Evolutionary conservation across 495 filamentous ascomycete species (phyloP).

Genomic region (Aspergillus homomorphus): DNA sequence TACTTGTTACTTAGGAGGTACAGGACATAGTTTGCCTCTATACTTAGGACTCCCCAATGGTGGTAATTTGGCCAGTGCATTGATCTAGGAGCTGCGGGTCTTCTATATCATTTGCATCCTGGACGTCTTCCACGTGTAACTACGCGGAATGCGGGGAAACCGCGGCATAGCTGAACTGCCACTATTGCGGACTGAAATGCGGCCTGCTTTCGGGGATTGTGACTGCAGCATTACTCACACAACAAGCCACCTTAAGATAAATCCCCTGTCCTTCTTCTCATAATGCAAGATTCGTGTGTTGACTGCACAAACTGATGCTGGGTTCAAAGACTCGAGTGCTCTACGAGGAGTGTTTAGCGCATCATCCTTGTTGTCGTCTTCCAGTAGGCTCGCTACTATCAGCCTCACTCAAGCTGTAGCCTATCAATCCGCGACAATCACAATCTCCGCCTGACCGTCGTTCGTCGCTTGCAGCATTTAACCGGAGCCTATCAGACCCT

Average conservation of each 20-base stretch:
- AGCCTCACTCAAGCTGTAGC: not conserved
- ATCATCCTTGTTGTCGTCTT: not conserved
- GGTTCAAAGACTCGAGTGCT: not conserved
- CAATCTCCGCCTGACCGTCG: not conserved
- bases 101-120: not conserved
- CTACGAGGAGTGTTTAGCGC: not conserved
- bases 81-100: not conserved
- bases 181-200: too few relatives aligned
- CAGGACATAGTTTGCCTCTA: too few relatives aligned
- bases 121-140: not conserved
- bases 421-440: not conserved
- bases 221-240: not conserved
- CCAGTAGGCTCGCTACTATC: not conserved
- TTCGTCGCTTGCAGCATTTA: not conserved
- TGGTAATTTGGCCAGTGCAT: too few relatives aligned
- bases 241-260: not conserved
- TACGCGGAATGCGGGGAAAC: slow-evolving; percentile 3
- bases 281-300: too few relatives aligned
- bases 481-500: not conserved
- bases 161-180: not conserved
- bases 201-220: too few relatives aligned
- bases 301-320: too few relatives aligned
- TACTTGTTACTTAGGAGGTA: too few relatives aligned
- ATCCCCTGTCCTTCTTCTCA: not conserved
- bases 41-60: too few relatives aligned